phyloP scores from a whole-genome alignment of 2,329 filamentous ascomycete genomes.

The Sarocladiaceae sp. region DNA sequence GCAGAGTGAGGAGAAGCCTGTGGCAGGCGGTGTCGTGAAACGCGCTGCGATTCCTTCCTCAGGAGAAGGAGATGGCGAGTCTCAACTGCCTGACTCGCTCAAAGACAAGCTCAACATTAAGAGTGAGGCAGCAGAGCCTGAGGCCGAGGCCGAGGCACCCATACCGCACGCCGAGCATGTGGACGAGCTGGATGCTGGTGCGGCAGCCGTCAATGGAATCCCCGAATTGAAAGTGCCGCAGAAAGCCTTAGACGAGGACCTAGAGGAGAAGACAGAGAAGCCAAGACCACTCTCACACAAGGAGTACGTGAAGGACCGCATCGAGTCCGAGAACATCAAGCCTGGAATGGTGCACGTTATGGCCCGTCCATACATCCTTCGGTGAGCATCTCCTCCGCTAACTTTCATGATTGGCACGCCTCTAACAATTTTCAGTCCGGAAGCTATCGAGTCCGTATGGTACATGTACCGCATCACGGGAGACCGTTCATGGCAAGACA shows the following conservation, averaged over 20 bases:
- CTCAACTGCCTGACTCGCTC: conserved; percentile 26
- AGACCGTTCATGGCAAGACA: conserved; percentile 68
- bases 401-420: conserved; percentile 16
- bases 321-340: conserved; percentile 41
- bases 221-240: not conserved
- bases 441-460: conserved; percentile 85
- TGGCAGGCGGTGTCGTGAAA: conserved; percentile 12
- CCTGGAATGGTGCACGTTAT: conserved; percentile 46
- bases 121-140: not conserved
- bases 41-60: conserved; percentile 15
- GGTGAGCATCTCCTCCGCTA: conserved; percentile 38
- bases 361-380: conserved; percentile 53
- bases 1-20: not conserved
- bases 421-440: conserved; percentile 49
- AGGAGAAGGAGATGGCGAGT: conserved; percentile 21
- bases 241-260: not conserved
- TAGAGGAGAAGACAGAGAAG: not conserved
- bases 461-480: conserved; percentile 90
- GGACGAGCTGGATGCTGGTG: not conserved
- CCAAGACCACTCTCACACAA: conserved; percentile 44
- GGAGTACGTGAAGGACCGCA: conserved; percentile 45
- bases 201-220: not conserved
- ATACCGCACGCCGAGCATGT: not conserved
- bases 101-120: conserved; percentile 24
- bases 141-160: not conserved